Percentiles rank a stretch among this genome's conserved stretches.
Conservation (phyloP, 768 basidiomycete species). For the Mycena sanguinolenta region DNA sequence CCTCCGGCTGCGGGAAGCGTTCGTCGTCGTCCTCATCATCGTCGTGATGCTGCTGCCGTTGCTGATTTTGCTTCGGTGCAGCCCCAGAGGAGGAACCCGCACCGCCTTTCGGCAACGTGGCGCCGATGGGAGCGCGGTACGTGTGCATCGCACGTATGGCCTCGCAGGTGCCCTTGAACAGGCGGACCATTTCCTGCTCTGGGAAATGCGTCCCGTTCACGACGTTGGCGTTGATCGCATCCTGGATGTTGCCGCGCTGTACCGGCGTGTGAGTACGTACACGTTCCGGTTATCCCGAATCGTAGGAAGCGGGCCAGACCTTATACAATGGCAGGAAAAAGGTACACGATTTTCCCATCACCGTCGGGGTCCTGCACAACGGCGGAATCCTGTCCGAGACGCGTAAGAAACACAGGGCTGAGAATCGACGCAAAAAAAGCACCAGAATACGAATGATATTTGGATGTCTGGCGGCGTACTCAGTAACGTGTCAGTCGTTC, state of each 20-base stretch:
- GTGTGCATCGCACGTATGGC: conserved; percentile 96
- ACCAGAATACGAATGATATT: conserved; percentile 97
- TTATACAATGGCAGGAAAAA: conserved; percentile 96
- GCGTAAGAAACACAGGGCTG: conserved; percentile 36
- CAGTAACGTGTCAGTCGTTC: not conserved
- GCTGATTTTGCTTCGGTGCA: conserved; percentile 18
- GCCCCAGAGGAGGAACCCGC: conserved; percentile 31
- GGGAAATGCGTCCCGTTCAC: conserved; percentile 87
- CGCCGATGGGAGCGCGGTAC: conserved; percentile 71
- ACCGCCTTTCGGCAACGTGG: conserved; percentile 43
- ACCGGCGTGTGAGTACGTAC: conserved; percentile 20
- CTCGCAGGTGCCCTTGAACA: conserved; percentile 95
- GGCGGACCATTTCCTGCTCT: conserved; percentile 87
- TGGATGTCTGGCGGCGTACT: conserved; percentile 73
- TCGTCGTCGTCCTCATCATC: conserved; percentile 77
- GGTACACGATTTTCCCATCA: conserved; percentile 94
- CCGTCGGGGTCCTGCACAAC: conserved; percentile 95
- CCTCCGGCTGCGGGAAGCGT: conserved; percentile 81
- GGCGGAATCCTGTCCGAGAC: conserved; percentile 80
- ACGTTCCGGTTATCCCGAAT: not conserved
- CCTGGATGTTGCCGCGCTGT: conserved; percentile 94
- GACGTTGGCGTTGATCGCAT: conserved; percentile 89
- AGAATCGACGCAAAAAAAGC: conserved; percentile 31
- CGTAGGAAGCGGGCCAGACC: conserved; percentile 56
- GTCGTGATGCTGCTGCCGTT: conserved; percentile 41